A percentile compares a stretch with the other conserved stretches of the same genome.
Evolutionary conservation across 768 basidiomycete species (phyloP).

Genomic region (Porpolomopsis calyptriformis): DNA sequence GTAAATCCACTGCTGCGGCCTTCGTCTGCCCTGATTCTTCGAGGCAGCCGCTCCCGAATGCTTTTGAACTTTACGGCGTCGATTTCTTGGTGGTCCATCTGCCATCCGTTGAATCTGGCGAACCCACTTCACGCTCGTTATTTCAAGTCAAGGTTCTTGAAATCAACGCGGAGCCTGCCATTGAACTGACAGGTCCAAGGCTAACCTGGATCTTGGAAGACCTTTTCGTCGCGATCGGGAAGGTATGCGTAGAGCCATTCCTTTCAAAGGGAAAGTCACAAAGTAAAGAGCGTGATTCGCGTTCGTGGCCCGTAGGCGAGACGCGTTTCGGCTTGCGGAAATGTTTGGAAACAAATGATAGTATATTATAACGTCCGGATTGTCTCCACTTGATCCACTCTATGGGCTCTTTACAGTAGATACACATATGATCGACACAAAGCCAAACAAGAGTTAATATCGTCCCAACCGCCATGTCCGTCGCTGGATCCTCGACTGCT

Average conservation of each 20-base stretch:
- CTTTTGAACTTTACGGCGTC: conserved; percentile 91
- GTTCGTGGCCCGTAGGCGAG: conserved; percentile 42
- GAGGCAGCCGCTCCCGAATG: conserved; percentile 70
- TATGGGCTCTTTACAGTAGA: too few species aligned
- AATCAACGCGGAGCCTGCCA: conserved; percentile 92
- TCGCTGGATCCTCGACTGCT: conserved; percentile 20
- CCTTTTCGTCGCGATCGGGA: conserved; percentile 62
- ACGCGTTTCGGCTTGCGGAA: conserved; percentile 47
- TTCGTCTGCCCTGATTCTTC: conserved; percentile 4
- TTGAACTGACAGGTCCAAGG: conserved; percentile 81
- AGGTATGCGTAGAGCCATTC: conserved; percentile 63
- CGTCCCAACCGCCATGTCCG: too few species aligned
- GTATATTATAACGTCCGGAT: too few species aligned
- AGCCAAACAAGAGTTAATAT: too few species aligned
- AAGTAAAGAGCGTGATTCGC: conserved; percentile 5
- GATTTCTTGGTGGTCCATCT: conserved; percentile 71
- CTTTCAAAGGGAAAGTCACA: conserved; percentile 19
- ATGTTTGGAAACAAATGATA: conserved; percentile 50
- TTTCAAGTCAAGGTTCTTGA: conserved; percentile 73
- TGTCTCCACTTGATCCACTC: too few species aligned
- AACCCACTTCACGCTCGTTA: conserved; percentile 10
- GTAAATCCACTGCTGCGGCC: conserved; percentile 25
- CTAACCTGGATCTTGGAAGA: conserved; percentile 74
- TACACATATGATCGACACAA: too few species aligned
- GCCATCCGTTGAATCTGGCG: conserved; percentile 3